A percentile compares a stretch with the other conserved stretches of the same genome.
These are phyloP conservation scores for Fragilaria crotonensis DNA, from an alignment of 108 stramenopile genomes.

Conservation along the genomic window DNA sequence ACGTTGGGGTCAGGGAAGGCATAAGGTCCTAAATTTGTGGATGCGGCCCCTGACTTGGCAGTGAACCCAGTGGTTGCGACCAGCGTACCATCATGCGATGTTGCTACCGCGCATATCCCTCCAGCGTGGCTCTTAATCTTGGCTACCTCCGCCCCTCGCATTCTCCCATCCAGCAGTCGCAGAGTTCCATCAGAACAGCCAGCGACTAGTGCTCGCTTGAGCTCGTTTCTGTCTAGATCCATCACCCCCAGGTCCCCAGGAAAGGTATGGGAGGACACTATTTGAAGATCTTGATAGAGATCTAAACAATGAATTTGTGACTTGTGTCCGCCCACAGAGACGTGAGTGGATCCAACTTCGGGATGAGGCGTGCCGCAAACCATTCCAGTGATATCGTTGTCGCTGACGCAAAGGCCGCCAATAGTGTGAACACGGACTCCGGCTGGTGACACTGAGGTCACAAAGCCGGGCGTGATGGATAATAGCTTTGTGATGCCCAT, in stretches of 20 bases:
- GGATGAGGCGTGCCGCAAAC: conserved; percentile 52
- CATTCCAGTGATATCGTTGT: conserved; percentile 44
- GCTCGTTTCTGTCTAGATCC: conserved; percentile 46
- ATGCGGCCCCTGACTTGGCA: conserved; percentile 20
- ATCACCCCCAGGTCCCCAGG: conserved; percentile 37
- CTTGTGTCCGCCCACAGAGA: conserved; percentile 53
- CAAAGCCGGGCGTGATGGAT: conserved; percentile 33
- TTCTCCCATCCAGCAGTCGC: conserved; percentile 60
- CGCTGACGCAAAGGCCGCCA: conserved; percentile 52
- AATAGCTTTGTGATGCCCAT: conserved; percentile 43
- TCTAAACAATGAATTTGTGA: conserved; percentile 59
- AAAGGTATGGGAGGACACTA: conserved; percentile 56
- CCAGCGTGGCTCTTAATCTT: conserved; percentile 55
- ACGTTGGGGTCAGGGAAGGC: conserved; percentile 64
- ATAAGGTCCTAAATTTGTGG: conserved; percentile 44
- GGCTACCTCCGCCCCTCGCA: conserved; percentile 42
- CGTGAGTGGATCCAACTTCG: conserved; percentile 35
- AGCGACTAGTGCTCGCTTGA: conserved; percentile 46
- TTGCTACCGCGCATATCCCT: conserved; percentile 55
- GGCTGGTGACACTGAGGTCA: conserved; percentile 54
- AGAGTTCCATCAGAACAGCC: conserved; percentile 79
- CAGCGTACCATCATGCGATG: conserved; percentile 54
- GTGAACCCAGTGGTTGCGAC: conserved; percentile 67
- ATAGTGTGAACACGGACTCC: conserved; percentile 62
- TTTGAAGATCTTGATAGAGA: conserved; percentile 56